phyloP scores from a whole-genome alignment of 1,284 basidiomycete species.

The Tilletia setariae region DNA sequence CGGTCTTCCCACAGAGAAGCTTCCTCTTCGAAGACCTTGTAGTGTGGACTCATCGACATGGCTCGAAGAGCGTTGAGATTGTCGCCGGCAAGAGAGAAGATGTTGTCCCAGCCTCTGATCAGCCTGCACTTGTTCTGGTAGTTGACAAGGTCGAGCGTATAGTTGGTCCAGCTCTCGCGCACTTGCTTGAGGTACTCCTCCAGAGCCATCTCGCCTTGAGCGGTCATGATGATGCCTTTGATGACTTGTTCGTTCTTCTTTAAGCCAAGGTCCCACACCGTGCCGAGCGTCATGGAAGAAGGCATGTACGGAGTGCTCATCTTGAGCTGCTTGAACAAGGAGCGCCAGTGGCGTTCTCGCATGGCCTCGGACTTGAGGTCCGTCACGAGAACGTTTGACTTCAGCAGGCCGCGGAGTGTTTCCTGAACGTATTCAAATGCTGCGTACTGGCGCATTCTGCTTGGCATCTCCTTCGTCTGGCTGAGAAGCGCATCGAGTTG shows the following conservation, averaged over 20 bases:
- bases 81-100: conserved; percentile 57
- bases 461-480: conserved; percentile 97
- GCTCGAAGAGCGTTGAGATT: conserved; percentile 92
- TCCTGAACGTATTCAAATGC: conserved; percentile 99
- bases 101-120: conserved; percentile 87
- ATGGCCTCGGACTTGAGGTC: conserved; percentile 96
- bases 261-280: conserved; percentile 94
- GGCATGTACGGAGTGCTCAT: conserved; percentile 53
- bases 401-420: conserved; percentile 75
- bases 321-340: conserved; percentile 87
- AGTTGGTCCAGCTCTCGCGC: conserved; percentile 93
- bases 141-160: conserved; percentile 91
- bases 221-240: conserved; percentile 91
- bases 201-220: conserved; percentile 77
- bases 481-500: conserved; percentile 82
- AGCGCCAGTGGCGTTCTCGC: conserved; percentile 97
- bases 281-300: conserved; percentile 83
- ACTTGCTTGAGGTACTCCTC: conserved; percentile 62
- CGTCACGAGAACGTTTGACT: conserved; percentile 80
- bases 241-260: conserved; percentile 86
- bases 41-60: conserved; percentile 63
- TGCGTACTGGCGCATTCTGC: conserved; percentile 96
- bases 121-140: conserved; percentile 98
- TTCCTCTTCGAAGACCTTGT: conserved; percentile 57
- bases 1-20: conserved; percentile 56